Base-by-base conservation (phyloP, 257 asterid species). In the Voacanga thouarsii region DNA sequence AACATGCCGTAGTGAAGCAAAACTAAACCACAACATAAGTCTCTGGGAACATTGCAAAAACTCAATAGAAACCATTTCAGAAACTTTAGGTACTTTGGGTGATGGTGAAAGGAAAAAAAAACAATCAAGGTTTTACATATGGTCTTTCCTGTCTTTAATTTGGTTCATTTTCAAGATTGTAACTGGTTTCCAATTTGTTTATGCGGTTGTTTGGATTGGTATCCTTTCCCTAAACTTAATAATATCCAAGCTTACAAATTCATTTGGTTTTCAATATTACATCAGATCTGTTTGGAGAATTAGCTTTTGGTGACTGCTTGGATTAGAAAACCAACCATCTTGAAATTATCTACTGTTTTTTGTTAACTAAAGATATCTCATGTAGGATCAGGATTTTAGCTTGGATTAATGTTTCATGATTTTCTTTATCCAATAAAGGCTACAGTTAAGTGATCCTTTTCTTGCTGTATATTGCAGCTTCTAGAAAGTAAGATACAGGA, bases 401-500 rank as follows among this genome's bases (percentile, higher is more conserved):
- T 33, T 39, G 12, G 16, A 7, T 7, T 19, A 19, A 60, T 1
- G 74, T 8, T 45, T 61, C 72, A 21, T 47, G 53, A 14, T 56
- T 6, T 14, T 39, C 53, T 47, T 63, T 51, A 43, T 78, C 10
- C 37, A 66, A 24, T 69, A 63, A 43, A 39, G 30, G 50, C 3
- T 28, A 44, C 21, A 75, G 30, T 67, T 41, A 39, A 41, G 16
- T 79, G n/a, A 74, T 64, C 59, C 49, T 79, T 56, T 43, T 37
- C 69, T 12, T 75, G 61, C 33, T 77, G 75, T 80, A 76, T 63
- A 75, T 78, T 74, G 37, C 92, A 93, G 99, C 88, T 96, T 70
- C 83, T 96, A 80, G 99, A 96, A 83, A 92, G 97, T 92, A 96
- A 96, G 90, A 96, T 93, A 86, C 97, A 92, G 80, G 99, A 96